A percentile compares a stretch with the other conserved stretches of the same genome.
Evolutionary conservation across 1,284 basidiomycete genomes (phyloP).

Genomic region (Caloboletus firmus): DNA sequence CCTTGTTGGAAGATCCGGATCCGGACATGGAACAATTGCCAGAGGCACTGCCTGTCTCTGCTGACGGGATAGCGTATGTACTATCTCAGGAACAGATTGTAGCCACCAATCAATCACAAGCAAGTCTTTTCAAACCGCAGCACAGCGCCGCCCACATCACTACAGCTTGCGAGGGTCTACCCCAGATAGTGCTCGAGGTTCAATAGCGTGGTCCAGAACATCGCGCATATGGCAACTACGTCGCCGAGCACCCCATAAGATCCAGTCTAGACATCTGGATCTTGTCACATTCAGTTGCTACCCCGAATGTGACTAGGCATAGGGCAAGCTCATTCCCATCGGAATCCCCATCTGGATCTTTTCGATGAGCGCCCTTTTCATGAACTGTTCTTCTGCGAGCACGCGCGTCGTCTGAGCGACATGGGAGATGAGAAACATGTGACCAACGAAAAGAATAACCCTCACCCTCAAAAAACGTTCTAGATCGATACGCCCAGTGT

Average conservation of each 20-base stretch:
- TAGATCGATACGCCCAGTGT: conserved; percentile 88
- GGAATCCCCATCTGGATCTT: conserved; percentile 77
- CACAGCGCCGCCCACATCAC: conserved; percentile 20
- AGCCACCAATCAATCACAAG: conserved; percentile 36
- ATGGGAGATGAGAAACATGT: conserved; percentile 25
- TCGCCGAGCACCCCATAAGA: conserved; percentile 38
- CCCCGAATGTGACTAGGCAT: conserved; percentile 36
- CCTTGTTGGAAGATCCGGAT: conserved; percentile 37
- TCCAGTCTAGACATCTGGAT: conserved; percentile 29
- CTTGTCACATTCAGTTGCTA: conserved; percentile 28
- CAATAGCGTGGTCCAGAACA: conserved; percentile 36
- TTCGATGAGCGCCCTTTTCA: conserved; percentile 88
- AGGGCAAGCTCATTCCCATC: conserved; percentile 44
- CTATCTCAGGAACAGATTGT: conserved; percentile 30
- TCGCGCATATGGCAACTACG: conserved; percentile 39
- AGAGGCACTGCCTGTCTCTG: conserved; percentile 30
- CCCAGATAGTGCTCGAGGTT: conserved; percentile 27
- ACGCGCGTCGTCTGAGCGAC: conserved; percentile 73
- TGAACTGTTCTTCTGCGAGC: conserved; percentile 92
- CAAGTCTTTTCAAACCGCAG: conserved; percentile 23
- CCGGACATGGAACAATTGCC: conserved; percentile 33
- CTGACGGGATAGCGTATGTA: conserved; percentile 24
- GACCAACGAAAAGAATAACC: conserved; percentile 23
- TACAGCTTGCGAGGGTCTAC: conserved; percentile 20
- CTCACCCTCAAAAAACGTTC: conserved; percentile 88